Evolutionary conservation across 352 stramenopile genomes (phyloP).

Genomic region (Phytophthora nicotianae): DNA sequence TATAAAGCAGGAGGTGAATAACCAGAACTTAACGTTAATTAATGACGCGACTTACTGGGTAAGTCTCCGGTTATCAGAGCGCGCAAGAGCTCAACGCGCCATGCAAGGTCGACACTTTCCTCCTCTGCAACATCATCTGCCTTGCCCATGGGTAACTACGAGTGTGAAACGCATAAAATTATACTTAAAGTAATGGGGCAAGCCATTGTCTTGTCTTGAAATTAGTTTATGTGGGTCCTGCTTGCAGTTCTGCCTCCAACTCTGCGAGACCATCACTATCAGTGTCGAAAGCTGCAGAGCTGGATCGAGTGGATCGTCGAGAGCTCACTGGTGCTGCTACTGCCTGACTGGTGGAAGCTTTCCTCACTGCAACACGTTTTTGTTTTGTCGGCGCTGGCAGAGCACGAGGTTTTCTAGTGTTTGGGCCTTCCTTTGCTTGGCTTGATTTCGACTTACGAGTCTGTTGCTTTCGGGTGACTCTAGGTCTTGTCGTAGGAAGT

Average conservation of each 20-base stretch:
- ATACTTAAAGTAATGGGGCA: conserved; percentile 14
- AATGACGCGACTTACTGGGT: conserved; percentile 19
- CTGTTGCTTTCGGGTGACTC: conserved; percentile 9
- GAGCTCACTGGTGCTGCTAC: conserved; percentile 10
- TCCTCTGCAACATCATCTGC: conserved; percentile 24
- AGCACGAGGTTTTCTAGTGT: conserved; percentile 4
- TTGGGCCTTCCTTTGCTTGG: conserved; percentile 9
- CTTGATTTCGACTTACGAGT: conserved; percentile 8
- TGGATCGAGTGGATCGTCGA: conserved; percentile 31
- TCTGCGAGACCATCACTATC: conserved; percentile 65
- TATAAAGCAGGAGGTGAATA: background rate
- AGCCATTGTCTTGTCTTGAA: background rate
- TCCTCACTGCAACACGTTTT: background rate
- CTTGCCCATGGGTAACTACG: conserved; percentile 13
- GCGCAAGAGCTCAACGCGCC: conserved; percentile 41
- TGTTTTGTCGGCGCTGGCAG: conserved; percentile 3
- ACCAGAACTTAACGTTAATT: background rate
- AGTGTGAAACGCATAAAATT: conserved; percentile 15
- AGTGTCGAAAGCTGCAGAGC: conserved; percentile 37
- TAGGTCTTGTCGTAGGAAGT: conserved; percentile 10
- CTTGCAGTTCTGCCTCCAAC: conserved; percentile 39
- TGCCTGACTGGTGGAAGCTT: conserved; percentile 1
- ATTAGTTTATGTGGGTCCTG: conserved; percentile 11
- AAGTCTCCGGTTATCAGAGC: conserved; percentile 39
- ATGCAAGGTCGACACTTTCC: conserved; percentile 22